Evolutionary conservation across 768 basidiomycete genomes (phyloP).

Genomic region (Russula olivacea): DNA sequence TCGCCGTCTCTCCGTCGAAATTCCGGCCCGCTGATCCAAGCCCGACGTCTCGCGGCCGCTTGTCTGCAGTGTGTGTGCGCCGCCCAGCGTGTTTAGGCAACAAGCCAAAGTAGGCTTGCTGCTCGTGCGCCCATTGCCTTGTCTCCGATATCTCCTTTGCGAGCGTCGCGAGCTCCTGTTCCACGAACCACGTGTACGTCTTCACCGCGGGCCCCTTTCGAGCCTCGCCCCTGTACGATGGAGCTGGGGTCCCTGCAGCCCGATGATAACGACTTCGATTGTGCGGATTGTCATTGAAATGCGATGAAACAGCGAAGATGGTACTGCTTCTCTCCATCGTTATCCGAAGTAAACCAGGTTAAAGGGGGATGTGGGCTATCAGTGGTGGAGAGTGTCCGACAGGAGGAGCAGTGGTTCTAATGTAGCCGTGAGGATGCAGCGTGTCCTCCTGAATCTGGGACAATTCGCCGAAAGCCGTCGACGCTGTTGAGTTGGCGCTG

Average conservation of each 20-base stretch:
- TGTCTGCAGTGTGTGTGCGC: background rate
- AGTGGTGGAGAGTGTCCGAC: background rate
- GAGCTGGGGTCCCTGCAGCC: conserved; percentile 5
- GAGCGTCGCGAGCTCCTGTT: conserved; percentile 45
- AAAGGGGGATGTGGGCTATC: background rate
- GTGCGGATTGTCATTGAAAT: conserved; percentile 15
- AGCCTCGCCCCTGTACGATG: conserved; percentile 9
- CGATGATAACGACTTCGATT: conserved; percentile 14
- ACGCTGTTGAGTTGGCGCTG: conserved; percentile 3
- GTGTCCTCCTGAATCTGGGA: conserved; percentile 3
- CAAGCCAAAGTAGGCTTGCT: conserved; percentile 35
- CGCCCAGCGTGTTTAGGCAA: background rate
- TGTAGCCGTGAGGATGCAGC: conserved; percentile 18
- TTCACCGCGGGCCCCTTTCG: conserved; percentile 32
- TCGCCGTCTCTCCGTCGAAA: conserved; percentile 7
- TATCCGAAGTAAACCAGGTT: background rate
- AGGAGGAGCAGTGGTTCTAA: conserved; percentile 3
- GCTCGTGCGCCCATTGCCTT: conserved; percentile 60
- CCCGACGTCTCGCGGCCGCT: background rate
- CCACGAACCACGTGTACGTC: conserved; percentile 40
- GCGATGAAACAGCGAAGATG: conserved; percentile 21
- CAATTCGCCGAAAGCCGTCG: background rate
- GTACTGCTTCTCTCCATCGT: conserved; percentile 22
- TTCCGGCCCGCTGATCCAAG: background rate
- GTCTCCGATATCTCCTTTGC: conserved; percentile 45